Percentiles rank a stretch among this genome's conserved stretches.
Evolutionary conservation across 148 eudicot species (phyloP).

Genomic region (Rhododendron vialii): DNA sequence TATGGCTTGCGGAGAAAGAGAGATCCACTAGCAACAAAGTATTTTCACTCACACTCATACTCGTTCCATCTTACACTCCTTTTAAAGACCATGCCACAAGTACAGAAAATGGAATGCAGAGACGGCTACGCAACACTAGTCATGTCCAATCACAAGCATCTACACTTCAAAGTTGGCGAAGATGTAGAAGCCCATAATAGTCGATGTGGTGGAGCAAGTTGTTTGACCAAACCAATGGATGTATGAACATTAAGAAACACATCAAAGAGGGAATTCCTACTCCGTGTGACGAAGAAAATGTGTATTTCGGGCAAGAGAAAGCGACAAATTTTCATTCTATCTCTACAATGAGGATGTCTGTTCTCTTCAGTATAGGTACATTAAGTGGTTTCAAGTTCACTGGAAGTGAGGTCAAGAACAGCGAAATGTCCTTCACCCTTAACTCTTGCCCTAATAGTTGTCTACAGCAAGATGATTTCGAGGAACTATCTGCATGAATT

Average conservation of each 20-base stretch:
- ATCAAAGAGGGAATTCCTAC: background rate
- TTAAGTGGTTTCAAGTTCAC: background rate
- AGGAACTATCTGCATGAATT: background rate
- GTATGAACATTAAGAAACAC: background rate
- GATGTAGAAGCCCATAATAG: background rate
- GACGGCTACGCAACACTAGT: background rate
- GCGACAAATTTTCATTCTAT: background rate
- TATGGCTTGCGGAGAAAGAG: background rate
- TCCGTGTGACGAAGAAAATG: background rate
- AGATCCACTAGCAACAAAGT: background rate
- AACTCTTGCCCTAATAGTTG: background rate
- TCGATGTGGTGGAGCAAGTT: background rate
- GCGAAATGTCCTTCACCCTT: background rate
- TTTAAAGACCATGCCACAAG: background rate
- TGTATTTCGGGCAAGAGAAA: background rate
- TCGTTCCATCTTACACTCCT: background rate
- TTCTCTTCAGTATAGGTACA: background rate
- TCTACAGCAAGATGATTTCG: background rate
- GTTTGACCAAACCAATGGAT: background rate
- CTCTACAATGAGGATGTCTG: background rate
- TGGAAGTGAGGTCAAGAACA: background rate
- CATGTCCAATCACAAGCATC: background rate
- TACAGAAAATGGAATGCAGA: background rate
- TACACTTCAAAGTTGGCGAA: background rate
- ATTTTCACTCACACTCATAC: constrained; percentile 5